Conservation (phyloP, 176 grass and related monocot species). For the Aegilops tauschii region DNA sequence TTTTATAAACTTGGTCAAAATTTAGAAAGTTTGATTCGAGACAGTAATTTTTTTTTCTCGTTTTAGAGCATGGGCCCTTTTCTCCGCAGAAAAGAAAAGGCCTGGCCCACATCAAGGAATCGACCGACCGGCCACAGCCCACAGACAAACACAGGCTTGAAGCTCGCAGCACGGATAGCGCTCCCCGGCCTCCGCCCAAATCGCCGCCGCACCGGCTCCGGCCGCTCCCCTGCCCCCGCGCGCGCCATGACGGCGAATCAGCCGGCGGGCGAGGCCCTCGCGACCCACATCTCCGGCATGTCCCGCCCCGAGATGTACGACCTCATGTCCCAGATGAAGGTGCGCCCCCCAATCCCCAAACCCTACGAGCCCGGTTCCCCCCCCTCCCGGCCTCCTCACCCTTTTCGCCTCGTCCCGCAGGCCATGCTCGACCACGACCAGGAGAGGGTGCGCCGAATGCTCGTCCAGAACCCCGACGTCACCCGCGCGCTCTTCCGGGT, state of each 20-base stretch:
- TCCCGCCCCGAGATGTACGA: slow-evolving; percentile 83
- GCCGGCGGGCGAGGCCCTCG: slow-evolving; percentile 52
- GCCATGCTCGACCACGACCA: slow-evolving; percentile 75
- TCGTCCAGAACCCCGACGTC: slow-evolving; percentile 83
- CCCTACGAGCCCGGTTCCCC: slow-evolving; percentile 20
- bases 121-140: neutral
- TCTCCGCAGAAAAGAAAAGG: neutral
- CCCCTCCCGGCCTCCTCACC: neutral
- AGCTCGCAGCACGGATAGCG: neutral
- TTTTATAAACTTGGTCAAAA: no score
- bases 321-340: slow-evolving; percentile 92
- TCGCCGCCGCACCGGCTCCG: slow-evolving; percentile 5
- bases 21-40: no score
- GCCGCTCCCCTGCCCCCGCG: neutral
- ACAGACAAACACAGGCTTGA: neutral
- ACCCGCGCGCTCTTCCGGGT: slow-evolving; percentile 91
- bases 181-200: neutral
- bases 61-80: neutral
- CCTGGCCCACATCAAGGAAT: neutral
- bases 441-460: slow-evolving; percentile 80
- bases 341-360: slow-evolving; percentile 21
- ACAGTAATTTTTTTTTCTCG: neutral
- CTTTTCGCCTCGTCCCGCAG: slow-evolving; percentile 26
- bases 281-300: slow-evolving; percentile 68
- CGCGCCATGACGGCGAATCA: slow-evolving; percentile 60